These are phyloP conservation scores for Debaryomycetaceae sp. DNA, from an alignment of 1,139 yeast genomes.

Conservation along the genomic window DNA sequence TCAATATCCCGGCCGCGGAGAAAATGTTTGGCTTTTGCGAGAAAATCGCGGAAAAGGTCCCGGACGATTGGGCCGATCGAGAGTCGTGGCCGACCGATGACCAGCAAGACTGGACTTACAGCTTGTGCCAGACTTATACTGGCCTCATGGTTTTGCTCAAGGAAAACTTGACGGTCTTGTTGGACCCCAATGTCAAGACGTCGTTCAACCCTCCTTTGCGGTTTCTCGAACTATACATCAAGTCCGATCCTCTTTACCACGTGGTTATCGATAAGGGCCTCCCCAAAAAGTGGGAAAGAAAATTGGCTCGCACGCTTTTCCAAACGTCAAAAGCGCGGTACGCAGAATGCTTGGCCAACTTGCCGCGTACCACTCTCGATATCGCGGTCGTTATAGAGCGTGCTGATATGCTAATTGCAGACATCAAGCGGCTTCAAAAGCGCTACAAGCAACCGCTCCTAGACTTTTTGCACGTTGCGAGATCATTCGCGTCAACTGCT, in stretches of 20 bases:
- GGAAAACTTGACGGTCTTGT: constrained; percentile 34
- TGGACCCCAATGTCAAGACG: constrained; percentile 41
- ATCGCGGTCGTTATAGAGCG: constrained; percentile 50
- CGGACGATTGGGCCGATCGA: constrained; percentile 25
- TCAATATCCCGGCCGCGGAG: constrained; percentile 15
- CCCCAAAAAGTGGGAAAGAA: constrained; percentile 41
- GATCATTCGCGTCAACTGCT: constrained; percentile 44
- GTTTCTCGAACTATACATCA: constrained; percentile 42
- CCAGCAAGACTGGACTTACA: constrained; percentile 40
- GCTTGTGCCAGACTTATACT: constrained; percentile 37
- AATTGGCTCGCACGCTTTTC: constrained; percentile 36
- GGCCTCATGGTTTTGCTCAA: constrained; percentile 38
- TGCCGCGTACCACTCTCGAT: constrained; percentile 52
- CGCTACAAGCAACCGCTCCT: constrained; percentile 52
- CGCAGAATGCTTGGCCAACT: constrained; percentile 40
- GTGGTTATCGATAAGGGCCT: constrained; percentile 26
- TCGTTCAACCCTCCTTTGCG: constrained; percentile 46
- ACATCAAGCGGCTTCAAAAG: constrained; percentile 45
- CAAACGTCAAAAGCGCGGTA: constrained; percentile 50
- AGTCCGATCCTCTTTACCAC: constrained; percentile 35
- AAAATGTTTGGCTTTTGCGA: constrained; percentile 20
- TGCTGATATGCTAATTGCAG: constrained; percentile 43
- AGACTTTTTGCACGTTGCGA: constrained; percentile 46
- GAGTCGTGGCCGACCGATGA: constrained; percentile 38
- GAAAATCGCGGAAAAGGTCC: constrained; percentile 21